Conservation (phyloP, 2,329 filamentous ascomycete species). For the Clonostachys solani region DNA sequence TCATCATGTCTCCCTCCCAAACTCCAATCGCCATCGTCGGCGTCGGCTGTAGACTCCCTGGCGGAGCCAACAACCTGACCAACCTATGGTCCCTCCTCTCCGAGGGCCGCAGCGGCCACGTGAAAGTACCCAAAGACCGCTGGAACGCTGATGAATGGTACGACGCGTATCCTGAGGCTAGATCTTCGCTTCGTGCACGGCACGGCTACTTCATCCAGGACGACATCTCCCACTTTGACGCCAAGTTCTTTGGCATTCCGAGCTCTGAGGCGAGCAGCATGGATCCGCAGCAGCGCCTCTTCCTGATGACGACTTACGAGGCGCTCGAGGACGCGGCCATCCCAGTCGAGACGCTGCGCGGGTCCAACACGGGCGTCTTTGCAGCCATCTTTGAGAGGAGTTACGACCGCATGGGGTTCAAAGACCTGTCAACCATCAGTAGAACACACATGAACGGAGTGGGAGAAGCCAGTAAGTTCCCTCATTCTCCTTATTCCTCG, state of each 20-base stretch:
- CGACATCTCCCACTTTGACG: constrained; percentile 43
- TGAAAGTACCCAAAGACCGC: constrained; percentile 12
- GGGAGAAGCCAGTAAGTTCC: constrained; percentile 3
- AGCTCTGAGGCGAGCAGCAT: constrained; percentile 45
- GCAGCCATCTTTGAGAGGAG: constrained; percentile 24
- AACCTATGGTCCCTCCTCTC: constrained; percentile 15
- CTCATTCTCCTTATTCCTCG: no score
- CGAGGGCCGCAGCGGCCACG: constrained; percentile 6
- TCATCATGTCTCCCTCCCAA: no score
- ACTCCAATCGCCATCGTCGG: constrained; percentile 32
- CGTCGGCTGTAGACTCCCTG: constrained; percentile 22
- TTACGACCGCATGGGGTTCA: constrained; percentile 11
- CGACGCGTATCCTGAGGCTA: constrained; percentile 11
- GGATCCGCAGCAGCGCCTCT: constrained; percentile 42
- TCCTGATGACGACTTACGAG: constrained; percentile 33
- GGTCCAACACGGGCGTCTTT: constrained; percentile 31
- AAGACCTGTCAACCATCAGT: neutral
- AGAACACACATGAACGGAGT: constrained; percentile 20
- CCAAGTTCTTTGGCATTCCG: constrained; percentile 46
- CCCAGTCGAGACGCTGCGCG: constrained; percentile 9
- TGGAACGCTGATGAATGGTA: constrained; percentile 14
- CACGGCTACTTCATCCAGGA: constrained; percentile 36
- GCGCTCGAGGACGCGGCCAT: constrained; percentile 28
- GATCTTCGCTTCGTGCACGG: constrained; percentile 10
- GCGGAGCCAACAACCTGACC: constrained; percentile 13